Evolutionary conservation across 2,329 filamentous ascomycete genomes (phyloP), one percentile per base, ranked within the genome.

Genomic region (Exophiala oligosperma): DNA sequence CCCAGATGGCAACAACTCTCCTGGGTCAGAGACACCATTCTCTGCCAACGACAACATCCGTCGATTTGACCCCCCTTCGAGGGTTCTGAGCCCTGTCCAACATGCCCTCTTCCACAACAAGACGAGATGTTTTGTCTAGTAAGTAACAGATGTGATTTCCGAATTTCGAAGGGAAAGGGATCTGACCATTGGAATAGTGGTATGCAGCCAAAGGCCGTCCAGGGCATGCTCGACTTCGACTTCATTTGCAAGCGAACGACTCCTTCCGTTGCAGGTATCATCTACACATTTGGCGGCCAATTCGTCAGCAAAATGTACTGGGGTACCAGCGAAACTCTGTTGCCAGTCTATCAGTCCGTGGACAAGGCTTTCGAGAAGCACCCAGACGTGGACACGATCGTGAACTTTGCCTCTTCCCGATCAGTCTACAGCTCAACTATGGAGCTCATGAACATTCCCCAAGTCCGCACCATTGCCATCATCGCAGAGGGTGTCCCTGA

Each of bases 231-330:
- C 76, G 94, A 99, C 79, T 99, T 99, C 77, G 94, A 99, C 84
- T 99, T 97, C 85, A 99, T 99, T 81, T 99, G 94, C 92, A 97
- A 97, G 87, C 91, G 94, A 72, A 85, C 87, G 75, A 95, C 90
- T 61, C 94, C 94, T 66, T 99, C 94, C 59, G 94, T 99, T 59
- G 94, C 94, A 67, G 94, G 92, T 75, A 97, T 99, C 80, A 97
- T 99, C 84, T 99, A 99, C 84, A 97, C 94, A 70, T 99, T 99
- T 74, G 94, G 94, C 76, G 94, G 94, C 69, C 94, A 99, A 81
- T 99, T 99, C 87, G 94, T 99, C 76, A 97, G 92, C 88, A 99
- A 99, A 88, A 97, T 99, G 94, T 99, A 99, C 90, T 99, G 94
- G 94, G 94, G 94, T 73, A 99, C 94, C 74, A 97, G 92, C 81